Base-by-base conservation (phyloP, 148 eudicot species). In the Spergularia marina region DNA sequence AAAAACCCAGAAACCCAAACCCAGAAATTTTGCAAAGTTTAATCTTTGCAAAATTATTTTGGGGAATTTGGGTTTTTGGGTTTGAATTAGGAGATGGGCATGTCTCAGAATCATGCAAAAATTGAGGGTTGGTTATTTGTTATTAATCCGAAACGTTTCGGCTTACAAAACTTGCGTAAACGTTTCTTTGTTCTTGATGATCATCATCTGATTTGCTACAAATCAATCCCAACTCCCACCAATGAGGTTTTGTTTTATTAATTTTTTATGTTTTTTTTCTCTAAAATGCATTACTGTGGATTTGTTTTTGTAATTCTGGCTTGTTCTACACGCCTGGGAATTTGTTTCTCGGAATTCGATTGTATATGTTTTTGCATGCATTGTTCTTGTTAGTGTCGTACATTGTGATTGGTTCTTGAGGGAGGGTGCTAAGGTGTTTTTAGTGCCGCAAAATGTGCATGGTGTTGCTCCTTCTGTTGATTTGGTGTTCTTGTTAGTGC, bases 81-180 rank as follows among this genome's bases (percentile, higher is more conserved):
- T 72, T 58, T 44, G 65, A 23, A 6, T 40, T 14, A 64, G 40
- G 23, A 81, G 63, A 83, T 83, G 90, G 78, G 83, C 53, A 74
- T 67, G 30, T 74, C 90, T 12, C 82, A 84, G 71, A 84, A 30
- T 72, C 87, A 80, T 74, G 85, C 74, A 8, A 84, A 65, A 79
- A 83, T 86, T 87, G 89, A 86, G 58, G 93, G 93, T 21, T 89
- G 88, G 89, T 79, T 89, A 83, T 89, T 83, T 82, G 71, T 86
- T 5, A 87, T 89, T 49, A 85, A 89, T 72, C 86, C 88, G 2
- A 89, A 86, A 77, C 86, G 89, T 61, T 60, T 89, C 73, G 91
- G 93, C 18, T 81, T 89, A 59, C 89, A 86, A 56, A 84, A 82
- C 69, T 84, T 86, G 10, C 81, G 88, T 6, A 84, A 84, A 63